These are phyloP conservation scores for Rhodotorula sp. DNA, from an alignment of 1,284 basidiomycete species.

Conservation along the genomic window DNA sequence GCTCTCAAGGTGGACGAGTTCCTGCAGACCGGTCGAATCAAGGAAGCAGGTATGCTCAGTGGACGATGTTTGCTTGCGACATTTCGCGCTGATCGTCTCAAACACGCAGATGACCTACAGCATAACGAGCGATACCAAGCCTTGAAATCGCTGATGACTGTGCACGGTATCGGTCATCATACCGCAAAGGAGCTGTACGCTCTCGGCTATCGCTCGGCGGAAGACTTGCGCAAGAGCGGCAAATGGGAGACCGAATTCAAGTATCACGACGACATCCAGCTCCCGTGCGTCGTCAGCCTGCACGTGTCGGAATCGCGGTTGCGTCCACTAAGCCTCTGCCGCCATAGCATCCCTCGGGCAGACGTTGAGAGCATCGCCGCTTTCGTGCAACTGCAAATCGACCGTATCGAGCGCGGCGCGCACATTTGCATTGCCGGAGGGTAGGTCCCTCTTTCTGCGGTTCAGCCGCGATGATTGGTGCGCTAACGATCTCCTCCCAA, in stretches of 20 bases:
- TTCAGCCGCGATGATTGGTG: accelerated
- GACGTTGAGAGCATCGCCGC: slow-evolving; percentile 67
- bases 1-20: slow-evolving; percentile 62
- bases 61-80: too few relatives aligned
- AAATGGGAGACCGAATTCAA: slow-evolving; percentile 27
- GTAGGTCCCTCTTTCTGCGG: slow-evolving; percentile 50
- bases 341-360: slow-evolving; percentile 58
- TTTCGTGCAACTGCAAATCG: slow-evolving; percentile 61
- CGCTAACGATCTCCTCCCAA: background rate
- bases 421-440: slow-evolving; percentile 68
- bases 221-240: slow-evolving; percentile 25
- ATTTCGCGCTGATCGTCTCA: background rate
- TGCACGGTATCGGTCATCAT: slow-evolving; percentile 63
- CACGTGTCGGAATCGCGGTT: too few relatives aligned
- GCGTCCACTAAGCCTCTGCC: background rate
- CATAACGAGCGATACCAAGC: slow-evolving; percentile 48
- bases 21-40: slow-evolving; percentile 57
- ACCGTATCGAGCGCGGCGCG: slow-evolving; percentile 60
- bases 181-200: slow-evolving; percentile 28
- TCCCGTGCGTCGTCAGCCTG: background rate
- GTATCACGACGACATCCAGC: slow-evolving; percentile 35
- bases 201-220: slow-evolving; percentile 21
- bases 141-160: slow-evolving; percentile 60
- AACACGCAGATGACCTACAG: slow-evolving; percentile 1
- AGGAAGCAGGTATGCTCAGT: slow-evolving; percentile 53